Percentiles rank a stretch among this genome's conserved stretches.
phyloP scores from a whole-genome alignment of 345 rosid genomes.

The Cochlearia excelsa region DNA sequence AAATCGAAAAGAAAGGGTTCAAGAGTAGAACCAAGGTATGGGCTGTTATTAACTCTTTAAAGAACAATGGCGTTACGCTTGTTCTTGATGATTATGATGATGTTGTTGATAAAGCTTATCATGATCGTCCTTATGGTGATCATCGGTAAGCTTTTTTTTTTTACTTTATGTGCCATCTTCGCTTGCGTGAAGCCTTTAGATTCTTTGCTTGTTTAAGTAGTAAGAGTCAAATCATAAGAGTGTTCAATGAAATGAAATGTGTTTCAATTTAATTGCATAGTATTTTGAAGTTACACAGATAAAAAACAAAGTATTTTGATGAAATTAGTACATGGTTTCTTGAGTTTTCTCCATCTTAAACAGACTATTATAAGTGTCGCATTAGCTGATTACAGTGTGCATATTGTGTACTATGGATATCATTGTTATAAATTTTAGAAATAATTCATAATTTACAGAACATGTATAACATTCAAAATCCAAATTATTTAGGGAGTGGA shows the following conservation, averaged over 20 bases:
- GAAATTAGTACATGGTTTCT: neutral
- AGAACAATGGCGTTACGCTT: conserved; percentile 69
- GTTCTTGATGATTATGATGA: conserved; percentile 53
- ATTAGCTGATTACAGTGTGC: neutral
- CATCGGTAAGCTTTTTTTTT: conserved; percentile 12
- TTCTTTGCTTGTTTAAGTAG: neutral
- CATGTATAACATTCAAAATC: too few relatives aligned
- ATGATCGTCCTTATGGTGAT: conserved; percentile 23
- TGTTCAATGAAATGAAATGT: conserved; percentile 11
- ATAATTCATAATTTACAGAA: too few relatives aligned
- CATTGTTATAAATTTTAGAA: too few relatives aligned
- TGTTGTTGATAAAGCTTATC: conserved; percentile 21
- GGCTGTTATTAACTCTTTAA: conserved; percentile 63
- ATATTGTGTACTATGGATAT: too few relatives aligned
- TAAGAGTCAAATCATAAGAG: conserved; percentile 9
- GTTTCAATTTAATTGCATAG: too few relatives aligned
- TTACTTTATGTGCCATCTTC: conserved; percentile 9
- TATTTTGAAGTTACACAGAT: too few relatives aligned
- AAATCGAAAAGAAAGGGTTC: conserved; percentile 80
- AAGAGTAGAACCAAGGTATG: conserved; percentile 52
- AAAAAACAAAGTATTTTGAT: too few relatives aligned
- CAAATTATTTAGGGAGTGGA: too few relatives aligned
- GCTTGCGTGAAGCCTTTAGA: neutral
- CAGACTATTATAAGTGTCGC: neutral
- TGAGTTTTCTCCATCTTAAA: neutral